Evolutionary conservation across 176 grass and related monocot genomes (phyloP).

Genomic region (Oryza australiensis): DNA sequence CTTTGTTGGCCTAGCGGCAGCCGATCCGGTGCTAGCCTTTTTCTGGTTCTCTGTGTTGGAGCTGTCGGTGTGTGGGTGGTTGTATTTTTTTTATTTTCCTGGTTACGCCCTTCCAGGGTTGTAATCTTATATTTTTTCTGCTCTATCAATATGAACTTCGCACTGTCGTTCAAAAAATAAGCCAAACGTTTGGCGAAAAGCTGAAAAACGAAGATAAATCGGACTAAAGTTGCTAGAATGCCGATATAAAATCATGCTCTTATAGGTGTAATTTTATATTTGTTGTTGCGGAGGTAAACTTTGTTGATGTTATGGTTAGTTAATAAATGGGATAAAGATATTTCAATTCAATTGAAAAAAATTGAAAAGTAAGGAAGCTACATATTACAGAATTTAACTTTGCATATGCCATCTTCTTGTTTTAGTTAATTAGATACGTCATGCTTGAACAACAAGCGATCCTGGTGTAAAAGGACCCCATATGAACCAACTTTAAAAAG

Average conservation of each 20-base stretch:
- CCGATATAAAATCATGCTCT: not conserved
- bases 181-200: too few relatives aligned
- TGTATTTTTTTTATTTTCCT: too few relatives aligned
- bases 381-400: not conserved
- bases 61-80: too few relatives aligned
- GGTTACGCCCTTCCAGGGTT: too few relatives aligned
- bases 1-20: too few relatives aligned
- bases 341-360: not conserved
- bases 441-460: conserved; percentile 39
- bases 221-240: not conserved
- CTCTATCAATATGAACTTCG: too few relatives aligned
- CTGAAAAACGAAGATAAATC: not conserved
- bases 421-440: not conserved
- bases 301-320: not conserved
- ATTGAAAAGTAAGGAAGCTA: not conserved
- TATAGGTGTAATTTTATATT: not conserved
- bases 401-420: conserved; percentile 21
- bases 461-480: conserved; percentile 3
- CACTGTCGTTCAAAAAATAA: too few relatives aligned
- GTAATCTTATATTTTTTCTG: too few relatives aligned
- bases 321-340: not conserved
- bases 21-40: too few relatives aligned
- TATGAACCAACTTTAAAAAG: not conserved
- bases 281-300: not conserved
- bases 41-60: too few relatives aligned